Evolutionary conservation across 2,329 filamentous ascomycete genomes (phyloP).

Genomic region (Botrytis elliptica): DNA sequence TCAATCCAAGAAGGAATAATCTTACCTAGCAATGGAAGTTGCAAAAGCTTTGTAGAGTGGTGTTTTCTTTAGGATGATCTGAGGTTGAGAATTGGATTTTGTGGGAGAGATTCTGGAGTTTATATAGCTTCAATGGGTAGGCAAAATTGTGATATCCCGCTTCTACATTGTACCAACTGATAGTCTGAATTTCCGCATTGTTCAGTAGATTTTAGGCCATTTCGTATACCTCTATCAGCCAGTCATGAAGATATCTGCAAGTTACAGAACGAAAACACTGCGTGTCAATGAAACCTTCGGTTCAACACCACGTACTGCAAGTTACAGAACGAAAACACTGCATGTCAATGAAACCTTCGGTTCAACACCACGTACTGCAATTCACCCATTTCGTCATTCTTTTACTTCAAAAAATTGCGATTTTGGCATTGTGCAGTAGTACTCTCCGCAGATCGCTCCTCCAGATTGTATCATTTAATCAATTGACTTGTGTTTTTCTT

Average conservation of each 20-base stretch:
- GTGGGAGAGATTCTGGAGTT: not conserved
- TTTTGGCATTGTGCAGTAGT: not conserved
- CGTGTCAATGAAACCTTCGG: not conserved
- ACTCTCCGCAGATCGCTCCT: not conserved
- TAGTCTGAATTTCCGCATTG: not conserved
- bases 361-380: not conserved
- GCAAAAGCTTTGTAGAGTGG: not conserved
- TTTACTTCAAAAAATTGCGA: not conserved
- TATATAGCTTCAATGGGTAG: slow-evolving; percentile 11
- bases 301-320: not conserved
- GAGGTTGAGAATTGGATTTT: not conserved
- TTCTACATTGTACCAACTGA: not conserved
- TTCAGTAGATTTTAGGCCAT: not conserved
- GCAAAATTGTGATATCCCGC: not conserved
- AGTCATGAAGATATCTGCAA: not conserved
- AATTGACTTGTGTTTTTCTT: not conserved
- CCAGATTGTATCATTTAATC: not conserved
- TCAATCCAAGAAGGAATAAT: not conserved
- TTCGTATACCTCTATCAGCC: not conserved
- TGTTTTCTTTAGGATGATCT: not conserved
- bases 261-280: not conserved
- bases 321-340: not conserved
- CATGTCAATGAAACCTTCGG: not conserved
- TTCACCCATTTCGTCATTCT: not conserved
- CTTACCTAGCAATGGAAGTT: slow-evolving; percentile 9